Base-by-base conservation (phyloP, 2,329 filamentous ascomycete genomes). In the Zalaria sp. region DNA sequence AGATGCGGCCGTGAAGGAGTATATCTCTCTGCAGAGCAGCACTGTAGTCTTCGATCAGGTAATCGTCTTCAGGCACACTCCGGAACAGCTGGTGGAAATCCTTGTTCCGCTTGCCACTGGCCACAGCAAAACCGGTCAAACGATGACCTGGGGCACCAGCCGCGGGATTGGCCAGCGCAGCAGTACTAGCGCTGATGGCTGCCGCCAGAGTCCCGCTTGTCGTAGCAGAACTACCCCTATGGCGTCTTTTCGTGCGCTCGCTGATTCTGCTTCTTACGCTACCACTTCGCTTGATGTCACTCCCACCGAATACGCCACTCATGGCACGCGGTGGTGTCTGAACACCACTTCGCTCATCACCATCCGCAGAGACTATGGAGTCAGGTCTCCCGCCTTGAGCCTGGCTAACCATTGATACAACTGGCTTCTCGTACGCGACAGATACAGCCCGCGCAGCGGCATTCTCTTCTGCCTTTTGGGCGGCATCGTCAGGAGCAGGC, bases 11-110 rank as follows among this genome's bases (percentile, higher is more conserved):
- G 51, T 95, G 91, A 5, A 93, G 78, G 31, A 98, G 74, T 46
- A 98, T 98, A 57, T 98, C 93, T 50, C 88, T 79, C 61, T 98
- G 91, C 45, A 98, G 62, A 3, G 91, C 91, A 58, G 91, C 95
- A 60, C 91, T 95, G 61, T 96, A 98, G 60, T 98, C 91, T 57
- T 98, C 91, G 49, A 98, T 96, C 26, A 98, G 72, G 57, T 94
- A 95, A 60, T 98, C 91, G 54, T 98, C 91, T 50, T 96, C 89
- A 1, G 93, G 91, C 1, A 98, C 91, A 57, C 88, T 96, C 62
- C 91, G 83, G 69, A 98, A 98, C 2, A 94, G 66, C 45, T 75
- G 75, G 60, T 98, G 91, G 54, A 96, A 98, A 56, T 96, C 91
- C 38, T 86, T 78, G 62, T 98, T 98, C 43, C 93, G 78, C 65